Evolutionary conservation across 805 yeast species (phyloP).

Genomic region (Saccharomycopsis sp.): DNA sequence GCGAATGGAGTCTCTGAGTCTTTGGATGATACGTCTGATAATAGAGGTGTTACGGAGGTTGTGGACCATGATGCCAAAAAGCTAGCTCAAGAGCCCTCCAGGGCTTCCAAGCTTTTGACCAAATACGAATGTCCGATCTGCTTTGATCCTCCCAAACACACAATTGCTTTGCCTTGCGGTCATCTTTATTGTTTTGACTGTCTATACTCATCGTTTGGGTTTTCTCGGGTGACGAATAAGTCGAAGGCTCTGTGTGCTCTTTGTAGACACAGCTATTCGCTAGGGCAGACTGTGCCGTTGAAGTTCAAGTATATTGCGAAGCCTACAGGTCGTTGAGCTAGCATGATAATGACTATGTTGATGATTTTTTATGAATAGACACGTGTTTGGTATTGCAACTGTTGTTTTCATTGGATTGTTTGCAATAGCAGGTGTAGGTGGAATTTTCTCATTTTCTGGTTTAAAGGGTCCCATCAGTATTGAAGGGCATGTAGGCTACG

Average conservation of each 20-base stretch:
- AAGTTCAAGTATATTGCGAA: slow-evolving; percentile 17
- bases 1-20: slow-evolving; percentile 30
- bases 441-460: no score
- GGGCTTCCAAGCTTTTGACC: slow-evolving; percentile 27
- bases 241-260: slow-evolving; percentile 36
- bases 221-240: slow-evolving; percentile 33
- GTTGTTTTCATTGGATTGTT: no score
- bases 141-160: slow-evolving; percentile 43
- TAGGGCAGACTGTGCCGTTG: slow-evolving; percentile 22
- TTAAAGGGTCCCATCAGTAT: no score
- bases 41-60: slow-evolving; percentile 27
- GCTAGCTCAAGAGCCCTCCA: neutral
- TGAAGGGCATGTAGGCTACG: no score
- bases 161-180: slow-evolving; percentile 50
- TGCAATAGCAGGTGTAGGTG: no score
- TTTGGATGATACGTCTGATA: slow-evolving; percentile 12
- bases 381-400: no score
- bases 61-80: slow-evolving; percentile 10
- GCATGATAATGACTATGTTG: no score
- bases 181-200: slow-evolving; percentile 52
- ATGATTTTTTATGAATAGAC: slow-evolving; percentile 27
- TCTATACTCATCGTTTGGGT: slow-evolving; percentile 42
- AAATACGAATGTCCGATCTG: slow-evolving; percentile 48
- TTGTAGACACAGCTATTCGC: slow-evolving; percentile 33
- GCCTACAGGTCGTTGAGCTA: no score